A percentile compares a stretch with the other conserved stretches of the same genome.
phyloP scores from a whole-genome alignment of 148 eudicot genomes.

The Diospyros lotus region DNA sequence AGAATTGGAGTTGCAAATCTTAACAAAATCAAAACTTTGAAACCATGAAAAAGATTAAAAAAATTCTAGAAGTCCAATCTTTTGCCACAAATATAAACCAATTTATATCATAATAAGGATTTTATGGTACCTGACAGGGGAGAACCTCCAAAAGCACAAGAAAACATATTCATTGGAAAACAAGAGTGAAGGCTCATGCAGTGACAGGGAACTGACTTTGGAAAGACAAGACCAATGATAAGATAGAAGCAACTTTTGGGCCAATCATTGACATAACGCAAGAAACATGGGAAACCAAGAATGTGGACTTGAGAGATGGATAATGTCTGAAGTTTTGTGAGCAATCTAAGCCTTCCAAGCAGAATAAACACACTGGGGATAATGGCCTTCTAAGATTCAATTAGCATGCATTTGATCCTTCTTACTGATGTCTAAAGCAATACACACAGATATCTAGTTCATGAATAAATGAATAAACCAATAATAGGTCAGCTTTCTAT shows the following conservation, averaged over 20 bases:
- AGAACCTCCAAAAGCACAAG: background rate
- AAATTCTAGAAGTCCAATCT: slow-evolving; percentile 2
- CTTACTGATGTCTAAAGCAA: background rate
- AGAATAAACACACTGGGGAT: background rate
- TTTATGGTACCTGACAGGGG: background rate
- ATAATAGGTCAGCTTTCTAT: background rate
- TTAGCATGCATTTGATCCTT: background rate
- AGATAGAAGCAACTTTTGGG: background rate
- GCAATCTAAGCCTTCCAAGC: background rate
- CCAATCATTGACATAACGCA: background rate
- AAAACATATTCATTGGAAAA: background rate
- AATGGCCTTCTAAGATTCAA: background rate
- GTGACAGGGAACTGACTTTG: background rate
- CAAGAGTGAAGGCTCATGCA: slow-evolving; percentile 6
- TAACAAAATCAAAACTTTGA: background rate
- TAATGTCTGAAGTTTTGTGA: background rate
- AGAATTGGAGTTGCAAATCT: background rate
- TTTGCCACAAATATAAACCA: background rate
- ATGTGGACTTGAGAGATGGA: background rate
- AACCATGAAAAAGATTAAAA: background rate
- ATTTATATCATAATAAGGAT: too few relatives aligned
- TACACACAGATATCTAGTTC: background rate
- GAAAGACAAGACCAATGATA: background rate
- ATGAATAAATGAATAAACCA: background rate
- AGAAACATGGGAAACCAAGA: background rate